Evolutionary conservation across 2,329 filamentous ascomycete genomes (phyloP).

Genomic region (Cercospora sp.): DNA sequence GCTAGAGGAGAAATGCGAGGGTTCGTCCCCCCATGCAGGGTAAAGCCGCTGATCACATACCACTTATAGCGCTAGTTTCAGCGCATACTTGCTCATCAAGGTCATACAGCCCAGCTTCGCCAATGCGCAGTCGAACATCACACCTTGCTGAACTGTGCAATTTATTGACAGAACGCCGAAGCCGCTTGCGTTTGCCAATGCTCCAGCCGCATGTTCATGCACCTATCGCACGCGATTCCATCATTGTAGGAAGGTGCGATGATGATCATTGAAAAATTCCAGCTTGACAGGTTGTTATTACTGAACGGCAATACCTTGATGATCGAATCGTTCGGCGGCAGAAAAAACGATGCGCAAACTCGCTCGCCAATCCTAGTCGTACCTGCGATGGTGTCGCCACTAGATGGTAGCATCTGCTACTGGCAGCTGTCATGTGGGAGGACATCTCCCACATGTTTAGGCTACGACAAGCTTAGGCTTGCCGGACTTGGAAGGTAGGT

Average conservation of each 20-base stretch:
- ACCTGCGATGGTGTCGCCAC: neutral
- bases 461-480: neutral
- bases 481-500: neutral
- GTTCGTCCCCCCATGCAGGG: neutral
- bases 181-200: conserved; percentile 11
- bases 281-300: neutral
- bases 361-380: neutral
- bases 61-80: neutral
- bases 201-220: neutral
- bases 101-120: conserved; percentile 10
- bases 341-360: neutral
- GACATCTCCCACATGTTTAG: neutral
- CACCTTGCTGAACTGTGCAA: neutral
- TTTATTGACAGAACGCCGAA: neutral
- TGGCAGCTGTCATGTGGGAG: conserved; percentile 1
- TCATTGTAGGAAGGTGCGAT: neutral
- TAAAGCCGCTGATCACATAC: conserved; percentile 1
- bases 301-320: conserved; percentile 6
- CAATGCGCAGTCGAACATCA: neutral
- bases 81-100: conserved; percentile 23
- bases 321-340: neutral
- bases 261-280: conserved; percentile 2
- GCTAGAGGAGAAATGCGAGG: neutral
- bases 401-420: conserved; percentile 11
- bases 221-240: neutral